Base-by-base conservation (phyloP, 345 rosid species). In the Citrus cavaleriei region DNA sequence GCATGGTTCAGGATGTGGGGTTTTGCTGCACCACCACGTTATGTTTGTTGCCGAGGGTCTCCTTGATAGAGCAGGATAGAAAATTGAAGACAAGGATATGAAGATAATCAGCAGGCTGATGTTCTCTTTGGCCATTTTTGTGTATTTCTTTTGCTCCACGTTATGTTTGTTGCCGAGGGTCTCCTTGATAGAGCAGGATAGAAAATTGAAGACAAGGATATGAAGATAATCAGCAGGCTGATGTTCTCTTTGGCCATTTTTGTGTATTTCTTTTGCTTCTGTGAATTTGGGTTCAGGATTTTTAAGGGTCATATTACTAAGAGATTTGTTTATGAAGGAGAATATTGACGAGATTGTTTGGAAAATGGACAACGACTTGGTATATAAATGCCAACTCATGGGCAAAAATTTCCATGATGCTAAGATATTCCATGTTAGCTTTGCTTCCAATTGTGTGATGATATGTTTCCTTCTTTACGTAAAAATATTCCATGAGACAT, bases 1-100 rank as follows among this genome's bases (percentile, higher is more conserved):
- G 81, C 99, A 95, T 16, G 93, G 80, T 37, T 86, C 83, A 19
- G 97, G 96, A 75, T 95, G 92, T 6, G 99, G 99, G 25, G 97
- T 95, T 74, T 80, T 79, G 77, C 81, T 77, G 79, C 99, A 95
- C 97, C 98, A 95, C 89, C 86, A 78, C 24, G 85, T 70, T 67
- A 91, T 77, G 73, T 84, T 76, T 3, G 71, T 22, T 54, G 82
- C 57, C 21, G 70, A 72, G 38, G 75, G 59, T 70, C 58, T 68
- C 46, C n/a, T 73, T 1, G 88, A 74, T 24, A 73, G 34, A 10
- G 76, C 75, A 4, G 70, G 78, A 63, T 81, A 66, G 38, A 81
- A 58, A 21, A 78, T 72, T 40, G 79, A 79, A 74, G 78, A 71
- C 61, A 83, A 65, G 70, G 86, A 80, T 51, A 85, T 19, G 62